Evolutionary conservation across 768 basidiomycete species (phyloP).

Genomic region (Boletales sp.): DNA sequence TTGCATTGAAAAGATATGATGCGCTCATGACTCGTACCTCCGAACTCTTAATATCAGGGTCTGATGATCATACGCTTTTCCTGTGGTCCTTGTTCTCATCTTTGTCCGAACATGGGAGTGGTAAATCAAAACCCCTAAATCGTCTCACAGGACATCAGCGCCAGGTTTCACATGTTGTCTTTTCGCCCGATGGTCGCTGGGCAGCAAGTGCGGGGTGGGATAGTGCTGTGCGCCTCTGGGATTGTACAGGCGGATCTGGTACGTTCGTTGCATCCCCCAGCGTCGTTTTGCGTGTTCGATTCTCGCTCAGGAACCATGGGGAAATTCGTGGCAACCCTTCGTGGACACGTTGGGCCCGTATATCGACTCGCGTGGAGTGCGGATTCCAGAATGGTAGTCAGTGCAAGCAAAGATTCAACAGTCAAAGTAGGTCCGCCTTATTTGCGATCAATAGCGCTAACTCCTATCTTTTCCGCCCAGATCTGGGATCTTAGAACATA

Average conservation of each 20-base stretch:
- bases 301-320: conserved; percentile 50
- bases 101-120: conserved; percentile 27
- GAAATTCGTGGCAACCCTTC: conserved; percentile 85
- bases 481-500: conserved; percentile 97
- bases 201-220: conserved; percentile 92
- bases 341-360: conserved; percentile 93
- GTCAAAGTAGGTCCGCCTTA: conserved; percentile 64
- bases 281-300: not conserved
- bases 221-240: conserved; percentile 89
- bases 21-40: conserved; percentile 56
- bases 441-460: not conserved
- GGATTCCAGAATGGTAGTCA: conserved; percentile 87
- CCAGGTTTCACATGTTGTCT: conserved; percentile 90
- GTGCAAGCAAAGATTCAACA: conserved; percentile 94
- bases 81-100: conserved; percentile 84
- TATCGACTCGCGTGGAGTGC: conserved; percentile 95
- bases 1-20: conserved; percentile 78
- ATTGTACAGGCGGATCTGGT: conserved; percentile 54
- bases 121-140: conserved; percentile 65
- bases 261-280: conserved; percentile 8
- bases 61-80: conserved; percentile 97
- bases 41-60: conserved; percentile 90
- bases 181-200: conserved; percentile 91
- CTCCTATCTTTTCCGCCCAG: conserved; percentile 25
- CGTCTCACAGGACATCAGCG: conserved; percentile 93